Conservation (phyloP, 257 asterid genomes). For the Solanum ossicruentum region DNA sequence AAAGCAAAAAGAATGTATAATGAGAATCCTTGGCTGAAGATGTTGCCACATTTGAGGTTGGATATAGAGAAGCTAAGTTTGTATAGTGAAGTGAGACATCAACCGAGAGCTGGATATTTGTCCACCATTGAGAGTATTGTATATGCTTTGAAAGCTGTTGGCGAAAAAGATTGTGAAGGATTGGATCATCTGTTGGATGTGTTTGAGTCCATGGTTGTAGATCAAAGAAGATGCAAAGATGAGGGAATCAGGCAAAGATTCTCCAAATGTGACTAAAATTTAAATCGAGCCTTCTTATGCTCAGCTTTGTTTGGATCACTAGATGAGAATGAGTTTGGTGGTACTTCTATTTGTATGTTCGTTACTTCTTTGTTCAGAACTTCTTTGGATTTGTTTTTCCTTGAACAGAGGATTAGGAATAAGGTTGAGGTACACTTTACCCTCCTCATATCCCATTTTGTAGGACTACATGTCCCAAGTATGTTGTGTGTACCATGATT, state of each 20-base stretch:
- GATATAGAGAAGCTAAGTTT: conserved; percentile 46
- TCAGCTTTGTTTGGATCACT: background rate
- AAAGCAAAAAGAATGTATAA: conserved; percentile 85
- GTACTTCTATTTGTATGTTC: background rate
- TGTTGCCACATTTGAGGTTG: conserved; percentile 69
- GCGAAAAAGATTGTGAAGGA: conserved; percentile 37
- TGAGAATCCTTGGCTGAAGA: conserved; percentile 84
- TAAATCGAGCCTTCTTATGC: background rate
- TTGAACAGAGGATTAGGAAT: background rate
- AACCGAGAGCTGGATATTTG: conserved; percentile 70
- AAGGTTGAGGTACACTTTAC: background rate
- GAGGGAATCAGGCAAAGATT: conserved; percentile 38
- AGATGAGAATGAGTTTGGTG: background rate
- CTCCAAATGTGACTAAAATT: background rate
- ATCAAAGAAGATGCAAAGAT: conserved; percentile 63
- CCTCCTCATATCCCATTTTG: background rate
- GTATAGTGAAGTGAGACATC: conserved; percentile 80
- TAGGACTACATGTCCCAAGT: background rate
- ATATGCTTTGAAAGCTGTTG: conserved; percentile 64
- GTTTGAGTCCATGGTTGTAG: conserved; percentile 79
- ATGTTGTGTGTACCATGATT: background rate
- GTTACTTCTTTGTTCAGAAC: background rate
- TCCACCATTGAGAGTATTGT: conserved; percentile 95
- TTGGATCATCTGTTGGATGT: conserved; percentile 62
- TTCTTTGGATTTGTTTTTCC: no score